Percentiles rank a stretch among this genome's conserved stretches.
These are phyloP conservation scores for Rhodomyrtus psidioides DNA, from an alignment of 441 rosid species.

Conservation along the genomic window DNA sequence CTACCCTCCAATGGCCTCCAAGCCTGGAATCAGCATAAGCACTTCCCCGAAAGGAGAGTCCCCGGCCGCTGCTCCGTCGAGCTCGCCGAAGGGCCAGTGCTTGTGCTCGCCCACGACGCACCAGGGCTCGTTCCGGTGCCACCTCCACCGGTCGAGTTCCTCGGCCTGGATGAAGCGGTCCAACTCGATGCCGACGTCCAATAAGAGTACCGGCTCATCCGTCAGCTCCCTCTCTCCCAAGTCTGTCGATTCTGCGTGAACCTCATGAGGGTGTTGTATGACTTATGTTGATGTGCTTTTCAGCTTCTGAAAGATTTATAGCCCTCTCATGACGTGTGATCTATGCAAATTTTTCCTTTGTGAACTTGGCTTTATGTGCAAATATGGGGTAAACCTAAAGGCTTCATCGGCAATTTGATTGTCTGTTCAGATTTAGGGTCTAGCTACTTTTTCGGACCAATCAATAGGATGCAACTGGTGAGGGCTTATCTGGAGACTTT, in stretches of 20 bases:
- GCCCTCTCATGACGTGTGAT: background rate
- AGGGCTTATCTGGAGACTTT: background rate
- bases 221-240: constrained; percentile 26
- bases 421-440: background rate
- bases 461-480: background rate
- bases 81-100: constrained; percentile 23
- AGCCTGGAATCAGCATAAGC: background rate
- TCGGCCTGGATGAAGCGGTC: constrained; percentile 39
- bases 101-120: constrained; percentile 64
- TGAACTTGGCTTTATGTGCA: background rate
- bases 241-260: constrained; percentile 29
- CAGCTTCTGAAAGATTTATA: background rate
- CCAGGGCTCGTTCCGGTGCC: constrained; percentile 57
- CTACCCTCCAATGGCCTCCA: background rate
- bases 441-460: background rate
- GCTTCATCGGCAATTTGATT: background rate
- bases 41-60: constrained; percentile 17
- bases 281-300: background rate
- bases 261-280: background rate
- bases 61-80: background rate
- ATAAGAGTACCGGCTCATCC: background rate
- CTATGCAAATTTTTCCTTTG: background rate
- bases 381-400: background rate
- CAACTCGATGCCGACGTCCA: constrained; percentile 33
- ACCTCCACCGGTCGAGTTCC: constrained; percentile 32